Conservation (phyloP, 139 green algal species). For the Diplosphaera chodatii region DNA sequence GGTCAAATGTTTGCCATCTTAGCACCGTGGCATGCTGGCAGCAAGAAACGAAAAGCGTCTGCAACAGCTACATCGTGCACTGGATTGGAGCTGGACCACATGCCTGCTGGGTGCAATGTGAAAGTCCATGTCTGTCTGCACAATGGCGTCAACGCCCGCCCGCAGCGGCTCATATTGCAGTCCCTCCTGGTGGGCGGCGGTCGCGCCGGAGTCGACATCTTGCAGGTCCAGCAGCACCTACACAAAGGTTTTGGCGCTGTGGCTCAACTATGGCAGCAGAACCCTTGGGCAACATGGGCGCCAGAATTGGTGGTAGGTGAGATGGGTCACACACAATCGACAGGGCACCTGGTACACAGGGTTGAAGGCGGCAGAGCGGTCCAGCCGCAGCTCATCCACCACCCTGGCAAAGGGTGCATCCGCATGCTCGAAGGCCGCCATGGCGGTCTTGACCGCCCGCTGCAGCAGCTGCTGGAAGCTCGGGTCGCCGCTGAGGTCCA, state of each 20-base stretch:
- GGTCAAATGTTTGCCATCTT: too few relatives aligned
- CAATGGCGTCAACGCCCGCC: too few relatives aligned
- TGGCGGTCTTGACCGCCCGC: neutral
- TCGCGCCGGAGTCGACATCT: neutral
- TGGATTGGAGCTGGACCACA: too few relatives aligned
- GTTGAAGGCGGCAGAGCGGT: neutral
- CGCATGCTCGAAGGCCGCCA: neutral
- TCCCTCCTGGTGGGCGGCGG: neutral
- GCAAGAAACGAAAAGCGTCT: too few relatives aligned
- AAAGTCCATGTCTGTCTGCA: neutral
- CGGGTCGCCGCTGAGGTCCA: neutral
- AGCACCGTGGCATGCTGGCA: neutral
- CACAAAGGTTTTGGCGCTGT: too few relatives aligned
- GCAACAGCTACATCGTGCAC: too few relatives aligned
- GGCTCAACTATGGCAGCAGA: too few relatives aligned
- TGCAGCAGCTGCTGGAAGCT: conserved; percentile 4
- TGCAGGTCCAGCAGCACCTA: neutral
- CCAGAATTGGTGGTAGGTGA: too few relatives aligned
- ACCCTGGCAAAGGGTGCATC: conserved; percentile 5
- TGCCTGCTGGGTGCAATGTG: neutral
- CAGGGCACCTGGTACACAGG: conserved; percentile 18
- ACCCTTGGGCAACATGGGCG: too few relatives aligned
- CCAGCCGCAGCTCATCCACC: neutral
- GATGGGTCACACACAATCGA: too few relatives aligned
- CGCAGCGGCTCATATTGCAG: neutral